Evolutionary conservation across 169 alveolate genomes (phyloP), one percentile per base, ranked within the genome.

Genomic region (Theileria parva): DNA sequence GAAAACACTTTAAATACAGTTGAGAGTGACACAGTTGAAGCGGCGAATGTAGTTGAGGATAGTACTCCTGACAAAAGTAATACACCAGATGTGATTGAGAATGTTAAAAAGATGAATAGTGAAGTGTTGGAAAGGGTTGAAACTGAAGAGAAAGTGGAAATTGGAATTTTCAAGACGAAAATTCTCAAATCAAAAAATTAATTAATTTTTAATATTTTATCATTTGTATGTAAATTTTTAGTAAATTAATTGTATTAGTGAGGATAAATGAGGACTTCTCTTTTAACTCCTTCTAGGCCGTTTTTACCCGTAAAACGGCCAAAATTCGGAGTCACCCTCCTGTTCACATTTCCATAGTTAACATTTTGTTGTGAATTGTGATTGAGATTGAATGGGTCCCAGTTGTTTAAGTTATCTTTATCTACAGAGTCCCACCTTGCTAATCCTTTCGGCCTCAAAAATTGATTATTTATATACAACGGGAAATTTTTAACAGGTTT

Each of bases 111-210:
- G 27, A 48, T 9, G 57, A n/a, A n/a, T n/a, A 48, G 15, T 48
- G 57, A 9, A 48, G 57, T 48, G 57, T 21, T 55, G 12, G 27
- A 11, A 55, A 55, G 64, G 7, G 12, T 32, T 34, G 11, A n/a
- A 21, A 30, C 9, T 15, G 11, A 6, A 6, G 55, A 64, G 12
- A 61, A 17, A 39, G 69, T n/a, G 11, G 55, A 64, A 32, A 19
- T 64, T n/a, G 72, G 72, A 6, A 64, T 64, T 19, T 64, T 64
- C 55, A 64, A 64, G 12, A 7, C 72, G 12, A 64, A 39, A 6
- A 21, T 64, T 19, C 50, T 64, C 11, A 64, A 64, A 39, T n/a
- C n/a, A n/a, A n/a, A n/a, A n/a, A n/a, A n/a, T n/a, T n/a, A n/a
- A n/a, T n/a, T n/a, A n/a, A n/a, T n/a, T n/a, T n/a, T n/a, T n/a